These are phyloP conservation scores for Fonsecaea pedrosoi DNA, from an alignment of 2,329 filamentous ascomycete species.

Conservation along the genomic window DNA sequence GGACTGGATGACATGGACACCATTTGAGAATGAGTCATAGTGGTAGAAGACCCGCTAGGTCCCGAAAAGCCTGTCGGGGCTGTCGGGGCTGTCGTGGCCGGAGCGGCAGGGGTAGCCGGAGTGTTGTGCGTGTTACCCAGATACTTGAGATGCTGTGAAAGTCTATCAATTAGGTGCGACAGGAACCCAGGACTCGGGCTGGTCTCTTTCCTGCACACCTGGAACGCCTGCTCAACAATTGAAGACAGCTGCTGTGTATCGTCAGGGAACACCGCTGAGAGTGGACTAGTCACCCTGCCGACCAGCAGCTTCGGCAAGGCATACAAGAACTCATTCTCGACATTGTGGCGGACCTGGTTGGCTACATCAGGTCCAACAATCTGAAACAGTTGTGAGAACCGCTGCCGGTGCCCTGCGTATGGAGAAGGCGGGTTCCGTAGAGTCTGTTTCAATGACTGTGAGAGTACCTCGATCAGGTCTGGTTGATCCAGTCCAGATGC, in stretches of 20 bases:
- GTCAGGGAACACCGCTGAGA: slow-evolving; percentile 24
- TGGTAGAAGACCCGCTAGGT: slow-evolving; percentile 11
- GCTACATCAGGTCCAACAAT: slow-evolving; percentile 33
- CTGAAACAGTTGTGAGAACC: slow-evolving; percentile 27
- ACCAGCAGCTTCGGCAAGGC: slow-evolving; percentile 36
- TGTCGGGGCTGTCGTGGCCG: slow-evolving; percentile 1
- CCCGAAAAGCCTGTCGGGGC: slow-evolving; percentile 9
- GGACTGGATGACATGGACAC: slow-evolving; percentile 29
- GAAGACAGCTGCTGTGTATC: slow-evolving; percentile 29
- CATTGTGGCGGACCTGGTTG: slow-evolving; percentile 50
- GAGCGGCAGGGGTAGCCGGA: slow-evolving; percentile 7
- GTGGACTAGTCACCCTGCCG: slow-evolving; percentile 29
- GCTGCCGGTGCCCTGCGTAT: slow-evolving; percentile 9
- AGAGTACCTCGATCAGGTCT: slow-evolving; percentile 37
- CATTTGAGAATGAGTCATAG: slow-evolving; percentile 13
- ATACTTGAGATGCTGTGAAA: slow-evolving; percentile 34
- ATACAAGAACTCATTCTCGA: slow-evolving; percentile 49
- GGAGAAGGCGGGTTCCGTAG: slow-evolving; percentile 2
- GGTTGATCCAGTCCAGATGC: slow-evolving; percentile 33
- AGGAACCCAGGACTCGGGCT: slow-evolving; percentile 29
- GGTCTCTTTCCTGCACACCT: slow-evolving; percentile 30
- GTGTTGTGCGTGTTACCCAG: slow-evolving; percentile 15
- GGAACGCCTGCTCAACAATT: slow-evolving; percentile 31
- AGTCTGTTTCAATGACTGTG: slow-evolving; percentile 38
- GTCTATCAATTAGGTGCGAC: slow-evolving; percentile 35